Base-by-base conservation (phyloP, 2,329 filamentous ascomycete genomes). In the Phyllosticta capitalensis region DNA sequence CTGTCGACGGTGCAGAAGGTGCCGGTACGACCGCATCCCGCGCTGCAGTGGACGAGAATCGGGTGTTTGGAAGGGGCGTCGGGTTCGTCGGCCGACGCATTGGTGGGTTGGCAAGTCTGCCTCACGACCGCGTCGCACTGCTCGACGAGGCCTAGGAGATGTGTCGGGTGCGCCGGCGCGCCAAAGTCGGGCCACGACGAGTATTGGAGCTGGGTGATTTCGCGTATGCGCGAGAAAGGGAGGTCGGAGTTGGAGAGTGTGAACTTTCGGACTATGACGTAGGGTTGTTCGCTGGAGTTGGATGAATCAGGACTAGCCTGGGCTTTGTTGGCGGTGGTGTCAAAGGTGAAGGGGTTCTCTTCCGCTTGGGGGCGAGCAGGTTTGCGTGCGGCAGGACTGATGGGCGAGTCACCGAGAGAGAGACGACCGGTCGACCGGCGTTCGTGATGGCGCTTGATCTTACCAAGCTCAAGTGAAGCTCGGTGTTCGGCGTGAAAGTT, bases 111-210 rank as follows among this genome's bases (percentile, higher is more conserved):
- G 30, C 30, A 38, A 2, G 74, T 69, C 71, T 78, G 66, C 75
- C 81, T 60, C 74, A 82, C 65, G 73, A 87, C 76, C 80, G 88
- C 81, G 85, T 90, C 94, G 66, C 88, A 89, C 56, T 96, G 83
- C 72, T 96, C 91, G n/a, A 97, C 89, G 17, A 99, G 76, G 1
- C 87, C 89, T 17, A 99, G 80, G 1, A 99, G 80, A 67, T 97
- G 91, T 5, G 85, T 84, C 1, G 94, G 91, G 67, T 95, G 88
- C 0, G 94, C 91, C 0, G 92, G 92, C 0, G 91, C 88, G 20
- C 94, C 94, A 72, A 97, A 96, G 69, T 99, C 94, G 0, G 94
- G 94, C 94, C 94, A 99, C n/a, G 88, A 86, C 0, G 90, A 85
- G 71, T 96, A 97, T 69, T 97, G 92, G 14, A 99, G 78, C 66